Base-by-base conservation (phyloP, 2,329 filamentous ascomycete genomes). In the Sporothrix globosa region DNA sequence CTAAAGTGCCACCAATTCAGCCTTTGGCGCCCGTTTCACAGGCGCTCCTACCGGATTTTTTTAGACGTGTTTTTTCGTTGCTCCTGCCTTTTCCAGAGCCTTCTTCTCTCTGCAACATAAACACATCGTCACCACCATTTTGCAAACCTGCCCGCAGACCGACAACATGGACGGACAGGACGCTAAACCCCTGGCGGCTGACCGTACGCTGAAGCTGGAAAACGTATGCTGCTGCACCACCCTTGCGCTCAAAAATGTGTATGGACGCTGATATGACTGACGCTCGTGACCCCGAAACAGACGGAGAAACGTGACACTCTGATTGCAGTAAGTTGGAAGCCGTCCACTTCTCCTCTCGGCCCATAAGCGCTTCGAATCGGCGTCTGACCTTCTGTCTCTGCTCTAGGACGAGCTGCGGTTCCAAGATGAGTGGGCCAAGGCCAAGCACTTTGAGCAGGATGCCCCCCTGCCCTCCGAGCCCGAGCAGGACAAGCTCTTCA, bases 401-500 rank as follows among this genome's bases (percentile, higher is more conserved):
- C 48, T 3, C 53, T 50, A 73, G 73, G 73, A 73, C 77, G 95
- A 98, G 83, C 96, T 96, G 83, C 93, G 93, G 79, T 97, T 97
- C 82, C 95, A 98, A 82, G 83, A 90, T 78, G 85, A 90, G 87
- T 97, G 93, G 93, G 87, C 90, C 77, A 85, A 92, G 71, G 84
- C 88, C 75, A 86, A 86, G 74, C 83, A 97, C 75, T 99, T 98
- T 86, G 87, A 97, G 81, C 86, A 90, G 76, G 85, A 98, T 81
- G 93, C 96, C 30, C 96, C 96, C 46, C 89, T 91, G 24, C 88
- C 89, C 68, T 82, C 86, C 73, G 93, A 97, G 91, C 86, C 90
- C 77, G 90, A 93, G 79, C 83, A 91, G 76, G 95, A 95, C 75
- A 98, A 98, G 83, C 97, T 94, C 85, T 96, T 95, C 78, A 93